These are phyloP conservation scores for Chenopodium quinoa DNA, from an alignment of 148 eudicot species.

Conservation along the genomic window DNA sequence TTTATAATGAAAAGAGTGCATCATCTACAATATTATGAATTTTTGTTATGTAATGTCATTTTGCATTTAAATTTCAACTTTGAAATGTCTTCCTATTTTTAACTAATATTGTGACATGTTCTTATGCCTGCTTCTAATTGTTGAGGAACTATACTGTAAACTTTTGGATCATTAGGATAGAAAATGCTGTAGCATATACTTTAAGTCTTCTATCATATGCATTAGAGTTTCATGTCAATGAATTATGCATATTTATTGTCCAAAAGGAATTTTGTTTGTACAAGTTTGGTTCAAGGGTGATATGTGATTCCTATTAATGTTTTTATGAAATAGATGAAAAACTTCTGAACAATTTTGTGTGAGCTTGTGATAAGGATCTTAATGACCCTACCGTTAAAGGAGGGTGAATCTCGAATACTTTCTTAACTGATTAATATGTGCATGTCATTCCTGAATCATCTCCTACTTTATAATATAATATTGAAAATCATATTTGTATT, in stretches of 20 bases:
- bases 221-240: neutral
- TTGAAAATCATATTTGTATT: no score
- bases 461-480: no score
- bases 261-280: neutral
- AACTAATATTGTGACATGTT: neutral
- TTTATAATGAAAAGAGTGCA: neutral
- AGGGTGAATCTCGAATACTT: neutral
- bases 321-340: no score
- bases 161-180: neutral
- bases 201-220: neutral
- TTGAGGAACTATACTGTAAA: neutral
- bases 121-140: neutral
- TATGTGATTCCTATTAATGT: no score
- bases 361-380: no score
- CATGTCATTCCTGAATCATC: no score
- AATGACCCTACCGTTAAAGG: neutral
- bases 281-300: neutral
- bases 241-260: neutral
- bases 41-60: neutral
- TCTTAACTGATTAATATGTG: no score
- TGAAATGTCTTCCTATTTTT: neutral
- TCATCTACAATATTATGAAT: neutral
- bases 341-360: no score
- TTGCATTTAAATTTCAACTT: neutral
- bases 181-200: neutral